Percentiles rank a stretch among this genome's conserved stretches.
phyloP scores from a whole-genome alignment of 306 rosid species.

The Vigna reflexopilosa region DNA sequence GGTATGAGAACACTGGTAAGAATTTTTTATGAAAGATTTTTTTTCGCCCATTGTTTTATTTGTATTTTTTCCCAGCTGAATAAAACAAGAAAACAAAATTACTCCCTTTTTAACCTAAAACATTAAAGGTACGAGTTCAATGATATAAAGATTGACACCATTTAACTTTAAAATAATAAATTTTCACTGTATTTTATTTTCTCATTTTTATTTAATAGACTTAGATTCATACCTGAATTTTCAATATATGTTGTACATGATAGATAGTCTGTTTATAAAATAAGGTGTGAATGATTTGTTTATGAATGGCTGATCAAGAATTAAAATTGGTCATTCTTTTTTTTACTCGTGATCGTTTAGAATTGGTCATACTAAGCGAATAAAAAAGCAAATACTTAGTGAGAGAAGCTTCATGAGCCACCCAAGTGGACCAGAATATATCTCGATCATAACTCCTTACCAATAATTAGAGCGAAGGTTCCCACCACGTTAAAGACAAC shows the following conservation, averaged over 20 bases:
- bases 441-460: conserved; percentile 47
- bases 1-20: conserved; percentile 13
- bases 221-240: no score
- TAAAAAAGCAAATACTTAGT: conserved; percentile 22
- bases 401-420: conserved; percentile 43
- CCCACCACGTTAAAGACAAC: conserved; percentile 33
- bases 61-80: conserved; percentile 37
- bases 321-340: background rate
- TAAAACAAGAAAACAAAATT: background rate
- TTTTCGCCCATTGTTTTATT: conserved; percentile 25
- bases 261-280: conserved; percentile 10
- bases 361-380: background rate
- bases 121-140: no score
- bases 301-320: conserved; percentile 9
- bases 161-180: no score
- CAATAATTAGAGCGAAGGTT: conserved; percentile 52
- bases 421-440: conserved; percentile 50
- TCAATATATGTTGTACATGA: no score
- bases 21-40: conserved; percentile 40
- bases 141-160: no score
- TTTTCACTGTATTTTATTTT: no score
- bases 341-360: background rate
- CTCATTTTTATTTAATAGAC: no score
- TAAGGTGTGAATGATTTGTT: background rate
- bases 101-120: background rate